Evolutionary conservation across 2,329 filamentous ascomycete genomes (phyloP).

Genomic region (Claviceps capensis): DNA sequence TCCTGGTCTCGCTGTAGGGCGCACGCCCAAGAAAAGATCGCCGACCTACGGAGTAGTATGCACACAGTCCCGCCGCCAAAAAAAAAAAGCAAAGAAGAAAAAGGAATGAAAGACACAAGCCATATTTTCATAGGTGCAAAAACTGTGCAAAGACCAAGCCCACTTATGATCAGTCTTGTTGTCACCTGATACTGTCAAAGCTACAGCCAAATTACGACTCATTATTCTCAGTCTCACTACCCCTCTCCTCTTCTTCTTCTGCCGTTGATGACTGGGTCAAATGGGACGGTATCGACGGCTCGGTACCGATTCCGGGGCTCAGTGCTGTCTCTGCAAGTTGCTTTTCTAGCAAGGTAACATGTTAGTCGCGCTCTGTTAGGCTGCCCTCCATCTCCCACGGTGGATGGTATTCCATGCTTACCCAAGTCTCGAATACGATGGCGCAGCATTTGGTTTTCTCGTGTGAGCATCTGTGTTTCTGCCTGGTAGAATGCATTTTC

Average conservation of each 20-base stretch:
- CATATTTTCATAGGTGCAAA: not conserved
- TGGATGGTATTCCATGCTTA: conserved; percentile 19
- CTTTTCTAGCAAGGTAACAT: conserved; percentile 27
- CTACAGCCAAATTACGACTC: conserved; percentile 7
- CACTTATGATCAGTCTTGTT: not conserved
- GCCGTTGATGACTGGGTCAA: conserved; percentile 32
- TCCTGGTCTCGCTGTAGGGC: no score
- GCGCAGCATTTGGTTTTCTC: conserved; percentile 74
- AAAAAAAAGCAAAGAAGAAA: no score
- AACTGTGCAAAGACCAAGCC: not conserved
- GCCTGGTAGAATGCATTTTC: conserved; percentile 72
- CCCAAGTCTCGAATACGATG: conserved; percentile 61
- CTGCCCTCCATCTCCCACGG: no score
- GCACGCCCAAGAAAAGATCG: no score
- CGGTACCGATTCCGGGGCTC: conserved; percentile 20
- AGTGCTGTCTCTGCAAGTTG: conserved; percentile 31
- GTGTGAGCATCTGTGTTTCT: conserved; percentile 62
- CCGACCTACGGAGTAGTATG: not conserved
- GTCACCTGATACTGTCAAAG: not conserved
- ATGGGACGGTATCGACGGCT: conserved; percentile 35
- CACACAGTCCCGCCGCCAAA: not conserved
- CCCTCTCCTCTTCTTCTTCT: conserved; percentile 23
- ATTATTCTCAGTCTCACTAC: conserved; percentile 7
- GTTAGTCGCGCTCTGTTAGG: not conserved
- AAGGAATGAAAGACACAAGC: not conserved